These are phyloP conservation scores for Furcasterigmium sp. DNA, from an alignment of 2,329 filamentous ascomycete species.

Conservation along the genomic window DNA sequence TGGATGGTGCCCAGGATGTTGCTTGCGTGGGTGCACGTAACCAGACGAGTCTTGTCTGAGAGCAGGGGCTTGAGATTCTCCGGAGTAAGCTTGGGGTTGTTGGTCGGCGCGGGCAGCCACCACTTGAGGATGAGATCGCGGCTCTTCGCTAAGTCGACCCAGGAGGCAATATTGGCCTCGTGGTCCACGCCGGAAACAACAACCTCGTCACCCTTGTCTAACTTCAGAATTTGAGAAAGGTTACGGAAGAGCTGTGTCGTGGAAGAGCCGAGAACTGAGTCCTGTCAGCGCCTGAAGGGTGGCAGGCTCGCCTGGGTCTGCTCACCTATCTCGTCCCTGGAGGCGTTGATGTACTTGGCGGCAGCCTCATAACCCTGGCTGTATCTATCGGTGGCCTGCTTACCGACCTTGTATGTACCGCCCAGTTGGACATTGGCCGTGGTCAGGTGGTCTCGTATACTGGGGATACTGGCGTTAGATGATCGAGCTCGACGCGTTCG, in stretches of 20 bases:
- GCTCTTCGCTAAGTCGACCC: conserved; percentile 62
- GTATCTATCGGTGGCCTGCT: conserved; percentile 55
- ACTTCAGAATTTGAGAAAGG: conserved; percentile 50
- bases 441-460: conserved; percentile 61
- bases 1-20: conserved; percentile 71
- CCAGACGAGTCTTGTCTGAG: conserved; percentile 59
- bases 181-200: conserved; percentile 70
- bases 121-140: conserved; percentile 61
- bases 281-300: conserved; percentile 1
- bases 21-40: conserved; percentile 68
- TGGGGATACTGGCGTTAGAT: no score
- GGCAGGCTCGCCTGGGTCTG: background rate
- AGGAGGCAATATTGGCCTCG: conserved; percentile 71
- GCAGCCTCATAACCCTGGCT: conserved; percentile 56
- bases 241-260: conserved; percentile 76
- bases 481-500: conserved; percentile 3
- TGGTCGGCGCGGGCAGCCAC: conserved; percentile 52
- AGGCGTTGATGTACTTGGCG: conserved; percentile 66
- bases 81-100: conserved; percentile 53
- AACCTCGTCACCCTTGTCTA: conserved; percentile 57
- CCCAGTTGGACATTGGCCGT: conserved; percentile 72
- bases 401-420: conserved; percentile 59
- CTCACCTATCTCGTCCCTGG: conserved; percentile 58
- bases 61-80: conserved; percentile 55
- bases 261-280: conserved; percentile 64